These are phyloP conservation scores for Phytopythium vexans DNA, from an alignment of 352 stramenopile species.

Conservation along the genomic window DNA sequence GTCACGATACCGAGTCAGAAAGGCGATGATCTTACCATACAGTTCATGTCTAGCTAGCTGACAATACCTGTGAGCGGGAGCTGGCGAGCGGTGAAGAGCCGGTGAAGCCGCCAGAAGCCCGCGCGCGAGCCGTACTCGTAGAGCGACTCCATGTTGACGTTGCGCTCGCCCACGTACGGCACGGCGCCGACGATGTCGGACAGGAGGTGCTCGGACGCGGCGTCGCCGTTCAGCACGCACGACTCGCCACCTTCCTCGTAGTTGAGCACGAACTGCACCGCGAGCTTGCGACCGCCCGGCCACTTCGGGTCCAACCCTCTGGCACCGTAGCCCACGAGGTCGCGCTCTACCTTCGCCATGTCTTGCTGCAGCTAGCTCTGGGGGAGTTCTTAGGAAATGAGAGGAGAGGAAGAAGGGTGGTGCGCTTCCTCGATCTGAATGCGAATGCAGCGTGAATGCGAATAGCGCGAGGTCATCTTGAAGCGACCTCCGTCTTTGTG, in stretches of 20 bases:
- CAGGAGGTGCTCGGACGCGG: conserved; percentile 88
- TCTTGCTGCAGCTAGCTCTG: background rate
- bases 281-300: conserved; percentile 84
- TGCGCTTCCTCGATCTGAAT: conserved; percentile 2
- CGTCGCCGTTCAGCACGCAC: conserved; percentile 90
- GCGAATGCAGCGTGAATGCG: conserved; percentile 17
- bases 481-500: background rate
- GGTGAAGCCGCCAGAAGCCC: conserved; percentile 94
- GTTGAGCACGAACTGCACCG: conserved; percentile 95
- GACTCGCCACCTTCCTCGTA: conserved; percentile 96
- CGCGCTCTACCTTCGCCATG: conserved; percentile 27
- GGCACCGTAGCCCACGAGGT: conserved; percentile 88
- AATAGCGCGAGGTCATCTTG: conserved; percentile 8
- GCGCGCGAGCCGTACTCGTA: conserved; percentile 95
- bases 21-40: background rate
- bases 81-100: conserved; percentile 85
- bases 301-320: conserved; percentile 71
- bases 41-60: background rate
- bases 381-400: background rate
- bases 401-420: no score
- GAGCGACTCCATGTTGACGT: conserved; percentile 95
- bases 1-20: background rate
- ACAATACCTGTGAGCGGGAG: conserved; percentile 74
- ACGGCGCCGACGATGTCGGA: conserved; percentile 89
- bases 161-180: conserved; percentile 65